Evolutionary conservation across 2,329 filamentous ascomycete species (phyloP), one percentile per base, ranked within the genome.

Genomic region (Leptographium wingfieldii): DNA sequence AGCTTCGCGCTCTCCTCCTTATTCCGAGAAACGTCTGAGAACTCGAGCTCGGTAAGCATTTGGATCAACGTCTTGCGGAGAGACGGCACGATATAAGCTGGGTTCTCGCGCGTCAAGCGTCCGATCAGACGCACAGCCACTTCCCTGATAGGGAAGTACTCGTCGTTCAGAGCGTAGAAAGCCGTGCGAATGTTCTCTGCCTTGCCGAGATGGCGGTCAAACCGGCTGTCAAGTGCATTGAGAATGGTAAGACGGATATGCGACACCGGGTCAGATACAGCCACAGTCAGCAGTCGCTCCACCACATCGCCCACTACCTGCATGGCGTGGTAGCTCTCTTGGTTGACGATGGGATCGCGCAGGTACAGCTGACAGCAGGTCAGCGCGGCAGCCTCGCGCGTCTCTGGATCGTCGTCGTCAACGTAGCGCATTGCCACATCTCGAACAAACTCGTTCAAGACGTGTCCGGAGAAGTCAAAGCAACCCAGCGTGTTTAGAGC

Each of bases 361-460:
- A 97, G 89, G 69, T 97, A 97, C 54, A 99, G 82, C 71, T 99
- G 95, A 69, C 95, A 99, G 73, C 94, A 97, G 5, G 95, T 99
- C 63, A 99, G 78, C 19, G 94, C 92, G 2, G 94, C 92, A 19
- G 94, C 94, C 72, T 96, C 92, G 62, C 94, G 85, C 57, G 96
- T 96, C 65, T 95, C 89, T 0, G 90, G 81, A 67, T 96, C 95
- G 66, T 97, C 92, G 64, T 95, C 94, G 66, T 99, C 92, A 51
- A 99, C 92, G 67, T 96, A 99, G 71, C 92, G 94, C 69, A 99
- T 95, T 4, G 95, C 94, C 56, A 99, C 94, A 69, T 99, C 94
- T 29, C 94, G 88, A 33, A 99, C 94, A 66, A 99, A 99, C 70
- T 99, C 95, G 68, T 99, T 99, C 19, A 99, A 76, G 19, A 96